Conservation (phyloP, 768 basidiomycete genomes). For the Ramaria sp. region DNA sequence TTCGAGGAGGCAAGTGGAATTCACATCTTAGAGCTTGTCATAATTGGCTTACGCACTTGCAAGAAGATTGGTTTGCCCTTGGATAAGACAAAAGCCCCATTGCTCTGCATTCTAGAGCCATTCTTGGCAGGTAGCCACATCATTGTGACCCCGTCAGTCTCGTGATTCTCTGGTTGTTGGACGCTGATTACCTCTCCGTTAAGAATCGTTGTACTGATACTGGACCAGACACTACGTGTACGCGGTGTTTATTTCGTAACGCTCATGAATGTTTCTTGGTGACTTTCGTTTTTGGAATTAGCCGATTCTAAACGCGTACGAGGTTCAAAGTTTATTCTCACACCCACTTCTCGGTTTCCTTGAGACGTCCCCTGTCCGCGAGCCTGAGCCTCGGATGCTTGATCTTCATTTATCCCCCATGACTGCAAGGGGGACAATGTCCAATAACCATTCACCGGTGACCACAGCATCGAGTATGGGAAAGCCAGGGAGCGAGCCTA, state of each 20-base stretch:
- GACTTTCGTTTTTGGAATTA: slow-evolving; percentile 18
- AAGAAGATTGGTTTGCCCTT: slow-evolving; percentile 71
- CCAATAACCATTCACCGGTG: slow-evolving; percentile 9
- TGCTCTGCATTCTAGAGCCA: slow-evolving; percentile 71
- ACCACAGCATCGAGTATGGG: not conserved
- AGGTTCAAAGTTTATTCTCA: slow-evolving; percentile 77
- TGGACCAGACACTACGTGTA: slow-evolving; percentile 67
- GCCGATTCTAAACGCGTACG: slow-evolving; percentile 71
- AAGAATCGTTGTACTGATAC: slow-evolving; percentile 78
- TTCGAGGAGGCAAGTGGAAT: slow-evolving; percentile 64
- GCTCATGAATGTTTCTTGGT: not conserved
- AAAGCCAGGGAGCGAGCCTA: too few relatives aligned
- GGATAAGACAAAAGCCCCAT: slow-evolving; percentile 57
- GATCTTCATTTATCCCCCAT: not conserved
- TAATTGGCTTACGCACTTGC: not conserved
- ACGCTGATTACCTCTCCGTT: not conserved
- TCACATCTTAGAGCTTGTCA: not conserved
- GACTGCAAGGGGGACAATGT: slow-evolving; percentile 9
- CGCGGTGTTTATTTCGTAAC: slow-evolving; percentile 10
- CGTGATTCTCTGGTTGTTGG: not conserved
- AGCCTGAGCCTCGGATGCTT: slow-evolving; percentile 15
- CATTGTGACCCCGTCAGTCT: slow-evolving; percentile 74
- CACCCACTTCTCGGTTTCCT: slow-evolving; percentile 75
- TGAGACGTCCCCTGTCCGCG: slow-evolving; percentile 34
- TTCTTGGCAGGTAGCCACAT: slow-evolving; percentile 62